These are phyloP conservation scores for Pleurotus giganteus DNA, from an alignment of 768 basidiomycete genomes.

Conservation along the genomic window DNA sequence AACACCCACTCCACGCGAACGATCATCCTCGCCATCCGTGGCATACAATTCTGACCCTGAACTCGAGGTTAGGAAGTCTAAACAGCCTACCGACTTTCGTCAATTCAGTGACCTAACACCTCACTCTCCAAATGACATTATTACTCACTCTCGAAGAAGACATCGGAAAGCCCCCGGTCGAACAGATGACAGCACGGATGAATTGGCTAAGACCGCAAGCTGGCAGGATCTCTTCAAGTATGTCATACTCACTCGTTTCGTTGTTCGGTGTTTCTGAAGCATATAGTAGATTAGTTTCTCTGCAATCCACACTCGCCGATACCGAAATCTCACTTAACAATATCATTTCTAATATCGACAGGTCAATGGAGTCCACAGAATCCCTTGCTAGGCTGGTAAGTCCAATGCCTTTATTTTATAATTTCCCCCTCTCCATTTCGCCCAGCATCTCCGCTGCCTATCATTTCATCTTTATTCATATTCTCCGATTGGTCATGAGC, in stretches of 20 bases:
- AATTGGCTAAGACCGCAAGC: constrained; percentile 43
- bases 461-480: neutral
- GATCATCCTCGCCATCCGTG: constrained; percentile 53
- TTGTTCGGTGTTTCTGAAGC: constrained; percentile 8
- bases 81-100: constrained; percentile 24
- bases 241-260: constrained; percentile 21
- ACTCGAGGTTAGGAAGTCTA: constrained; percentile 42
- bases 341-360: constrained; percentile 46
- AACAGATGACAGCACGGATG: constrained; percentile 13
- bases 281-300: constrained; percentile 43
- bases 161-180: constrained; percentile 25
- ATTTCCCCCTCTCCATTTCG: constrained; percentile 4
- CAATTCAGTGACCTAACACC: constrained; percentile 2
- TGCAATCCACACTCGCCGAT: constrained; percentile 53
- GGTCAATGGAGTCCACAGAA: constrained; percentile 40
- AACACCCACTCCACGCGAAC: constrained; percentile 22
- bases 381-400: constrained; percentile 40
- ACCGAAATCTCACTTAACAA: constrained; percentile 47
- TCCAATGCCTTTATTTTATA: constrained; percentile 13
- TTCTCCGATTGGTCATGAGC: constrained; percentile 15
- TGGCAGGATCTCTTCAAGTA: constrained; percentile 76
- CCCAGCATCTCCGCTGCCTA: neutral
- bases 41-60: constrained; percentile 79
- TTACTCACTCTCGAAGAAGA: constrained; percentile 28
- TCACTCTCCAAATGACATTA: constrained; percentile 11